Conservation (phyloP, 2,329 filamentous ascomycete genomes). For the Aspergillus viridinutans region DNA sequence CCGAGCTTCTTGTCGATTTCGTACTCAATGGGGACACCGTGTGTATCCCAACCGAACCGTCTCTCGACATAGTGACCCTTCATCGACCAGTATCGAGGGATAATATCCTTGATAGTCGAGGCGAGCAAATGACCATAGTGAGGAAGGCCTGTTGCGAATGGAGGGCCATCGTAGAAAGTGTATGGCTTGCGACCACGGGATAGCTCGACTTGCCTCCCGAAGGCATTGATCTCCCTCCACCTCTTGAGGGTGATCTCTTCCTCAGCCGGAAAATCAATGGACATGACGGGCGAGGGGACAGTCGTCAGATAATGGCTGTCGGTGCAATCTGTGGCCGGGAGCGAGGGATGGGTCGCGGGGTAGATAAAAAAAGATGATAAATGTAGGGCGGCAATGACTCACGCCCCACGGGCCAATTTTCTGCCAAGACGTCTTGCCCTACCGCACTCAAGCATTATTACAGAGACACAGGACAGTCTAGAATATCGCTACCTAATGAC, state of each 20-base stretch:
- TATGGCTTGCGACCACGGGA: conserved; percentile 78
- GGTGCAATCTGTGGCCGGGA: conserved; percentile 13
- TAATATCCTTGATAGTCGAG: conserved; percentile 95
- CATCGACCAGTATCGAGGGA: conserved; percentile 96
- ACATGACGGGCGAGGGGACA: conserved; percentile 53
- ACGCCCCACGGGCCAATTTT: conserved; percentile 7
- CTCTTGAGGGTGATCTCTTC: conserved; percentile 78
- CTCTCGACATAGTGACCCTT: conserved; percentile 90
- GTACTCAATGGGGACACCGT: conserved; percentile 91
- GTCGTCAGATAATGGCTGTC: conserved; percentile 13
- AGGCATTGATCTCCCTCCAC: conserved; percentile 92
- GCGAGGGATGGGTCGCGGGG: conserved; percentile 21
- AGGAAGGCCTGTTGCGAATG: conserved; percentile 67
- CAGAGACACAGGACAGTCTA: background rate
- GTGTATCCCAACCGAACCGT: conserved; percentile 92
- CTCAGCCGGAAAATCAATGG: conserved; percentile 87
- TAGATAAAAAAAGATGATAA: conserved; percentile 4
- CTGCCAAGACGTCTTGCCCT: conserved; percentile 7
- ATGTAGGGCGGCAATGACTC: conserved; percentile 2
- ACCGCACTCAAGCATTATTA: conserved; percentile 1
- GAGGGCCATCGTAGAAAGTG: conserved; percentile 90
- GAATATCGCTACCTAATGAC: conserved; percentile 4
- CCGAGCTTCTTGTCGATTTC: conserved; percentile 96
- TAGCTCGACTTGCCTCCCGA: conserved; percentile 80
- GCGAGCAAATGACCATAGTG: conserved; percentile 77